These are phyloP conservation scores for Dryas integrifolia DNA, from an alignment of 331 rosid species.

Conservation along the genomic window DNA sequence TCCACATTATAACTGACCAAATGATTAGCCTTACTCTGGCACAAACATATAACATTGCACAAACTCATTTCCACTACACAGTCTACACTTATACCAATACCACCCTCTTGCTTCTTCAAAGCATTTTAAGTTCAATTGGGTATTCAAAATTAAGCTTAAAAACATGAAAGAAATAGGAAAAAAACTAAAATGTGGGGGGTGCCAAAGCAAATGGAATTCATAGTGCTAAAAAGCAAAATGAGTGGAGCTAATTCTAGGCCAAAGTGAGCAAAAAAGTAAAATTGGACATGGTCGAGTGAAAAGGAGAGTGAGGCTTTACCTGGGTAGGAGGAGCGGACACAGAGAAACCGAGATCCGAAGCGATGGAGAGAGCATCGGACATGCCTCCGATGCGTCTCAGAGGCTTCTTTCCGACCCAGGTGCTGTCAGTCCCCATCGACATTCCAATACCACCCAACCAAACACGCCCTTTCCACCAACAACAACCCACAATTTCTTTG, in stretches of 20 bases:
- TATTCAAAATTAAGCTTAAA: neutral
- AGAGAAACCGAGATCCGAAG: conserved; percentile 82
- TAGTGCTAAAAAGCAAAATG: conserved; percentile 6
- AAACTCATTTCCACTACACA: neutral
- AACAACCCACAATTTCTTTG: neutral
- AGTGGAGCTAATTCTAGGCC: neutral
- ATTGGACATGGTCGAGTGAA: neutral
- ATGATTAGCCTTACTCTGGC: neutral
- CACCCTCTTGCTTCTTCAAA: neutral
- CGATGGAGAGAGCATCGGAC: conserved; percentile 82
- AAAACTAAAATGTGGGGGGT: neutral
- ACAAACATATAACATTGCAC: neutral
- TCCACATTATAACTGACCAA: conserved; percentile 8
- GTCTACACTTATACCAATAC: neutral
- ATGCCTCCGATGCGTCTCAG: conserved; percentile 81
- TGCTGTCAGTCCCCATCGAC: conserved; percentile 66
- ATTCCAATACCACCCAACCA: conserved; percentile 16
- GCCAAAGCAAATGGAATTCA: neutral
- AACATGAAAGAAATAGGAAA: neutral
- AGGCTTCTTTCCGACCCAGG: conserved; percentile 89
- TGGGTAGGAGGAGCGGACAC: conserved; percentile 55
- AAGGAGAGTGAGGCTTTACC: conserved; percentile 31
- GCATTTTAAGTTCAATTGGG: neutral
- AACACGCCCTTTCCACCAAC: neutral
- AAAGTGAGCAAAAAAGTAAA: conserved; percentile 1